Evolutionary conservation across 1,284 basidiomycete species (phyloP), one percentile per base, ranked within the genome.

Genomic region (Trametes versicolor): DNA sequence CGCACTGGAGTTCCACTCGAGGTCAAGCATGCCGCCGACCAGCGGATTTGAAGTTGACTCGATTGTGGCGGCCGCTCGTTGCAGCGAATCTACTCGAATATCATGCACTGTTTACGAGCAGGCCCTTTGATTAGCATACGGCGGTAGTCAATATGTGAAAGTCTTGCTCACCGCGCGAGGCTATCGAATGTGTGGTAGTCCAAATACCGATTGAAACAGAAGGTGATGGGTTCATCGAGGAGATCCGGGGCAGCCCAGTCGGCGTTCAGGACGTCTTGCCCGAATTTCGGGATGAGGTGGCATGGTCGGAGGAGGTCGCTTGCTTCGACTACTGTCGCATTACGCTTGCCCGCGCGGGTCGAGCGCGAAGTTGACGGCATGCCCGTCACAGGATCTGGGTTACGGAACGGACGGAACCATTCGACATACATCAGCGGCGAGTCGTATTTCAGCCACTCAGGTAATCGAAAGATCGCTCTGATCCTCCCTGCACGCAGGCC

Each of bases 371-470:
- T 62, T 1, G 37, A 19, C 7, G 34, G 53, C 2, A 57, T 27
- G 25, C 36, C 48, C 4, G 53, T 41, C 4, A 57, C 47, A 29
- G 45, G 23, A n/a, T 62, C 60, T 10, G 60, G 34, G 0, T 25
- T 17, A 10, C 54, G 54, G 17, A 62, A 41, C 1, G 34, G 60
- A 21, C 60, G 34, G 47, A 62, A 62, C 53, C 60, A 56, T 13
- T 56, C 13, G 1, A 62, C 48, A 41, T 62, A 62, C 4, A 62
- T n/a, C 2, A 62, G n/a, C 0, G 60, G 47, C 1, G 50, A 17
- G 4, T 23, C 2, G 17, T 21, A 23, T 3, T 21, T 19, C 29
- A 23, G 41, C 37, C 27, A 39, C 1, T 41, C 23, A 43, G 45
- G 45, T 0, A 62, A 54, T 3, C 41, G 39, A 32, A 62, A 62